Conservation (phyloP, 805 yeast genomes). For the Yarrowia keelungensis region DNA sequence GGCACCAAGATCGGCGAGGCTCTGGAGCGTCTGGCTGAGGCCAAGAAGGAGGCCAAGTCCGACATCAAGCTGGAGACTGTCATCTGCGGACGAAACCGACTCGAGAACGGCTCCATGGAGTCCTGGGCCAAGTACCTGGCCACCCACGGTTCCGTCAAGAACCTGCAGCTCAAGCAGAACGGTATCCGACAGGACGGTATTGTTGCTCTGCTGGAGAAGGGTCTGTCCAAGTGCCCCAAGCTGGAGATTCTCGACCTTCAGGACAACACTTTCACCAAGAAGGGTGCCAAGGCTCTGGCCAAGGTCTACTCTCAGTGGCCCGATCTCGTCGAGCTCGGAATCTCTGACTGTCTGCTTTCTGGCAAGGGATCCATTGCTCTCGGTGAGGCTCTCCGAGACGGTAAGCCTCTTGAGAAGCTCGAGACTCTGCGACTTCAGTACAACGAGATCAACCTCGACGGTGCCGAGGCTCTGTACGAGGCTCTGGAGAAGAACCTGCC, state of each 20-base stretch:
- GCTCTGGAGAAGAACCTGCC: slow-evolving; percentile 65
- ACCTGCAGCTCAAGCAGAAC: slow-evolving; percentile 86
- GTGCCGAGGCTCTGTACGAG: slow-evolving; percentile 65
- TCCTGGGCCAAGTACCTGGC: slow-evolving; percentile 85
- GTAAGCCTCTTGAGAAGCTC: slow-evolving; percentile 53
- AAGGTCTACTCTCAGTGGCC: slow-evolving; percentile 68
- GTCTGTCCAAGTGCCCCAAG: slow-evolving; percentile 66
- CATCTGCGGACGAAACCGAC: slow-evolving; percentile 95
- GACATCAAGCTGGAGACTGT: slow-evolving; percentile 74
- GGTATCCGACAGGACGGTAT: slow-evolving; percentile 97
- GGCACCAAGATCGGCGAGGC: slow-evolving; percentile 94
- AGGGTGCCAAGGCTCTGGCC: slow-evolving; percentile 72
- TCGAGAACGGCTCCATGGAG: slow-evolving; percentile 92
- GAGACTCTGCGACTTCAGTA: slow-evolving; percentile 77
- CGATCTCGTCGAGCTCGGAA: slow-evolving; percentile 73
- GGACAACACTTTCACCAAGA: slow-evolving; percentile 88
- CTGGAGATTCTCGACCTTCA: slow-evolving; percentile 82
- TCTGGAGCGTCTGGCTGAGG: slow-evolving; percentile 70
- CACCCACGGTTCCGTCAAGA: slow-evolving; percentile 75
- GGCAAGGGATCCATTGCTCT: slow-evolving; percentile 73
- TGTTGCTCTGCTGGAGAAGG: slow-evolving; percentile 71
- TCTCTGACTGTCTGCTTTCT: slow-evolving; percentile 88
- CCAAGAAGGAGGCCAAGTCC: slow-evolving; percentile 59
- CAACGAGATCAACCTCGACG: slow-evolving; percentile 77
- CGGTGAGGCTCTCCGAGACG: slow-evolving; percentile 50